Evolutionary conservation across 352 stramenopile species (phyloP), one percentile per base, ranked within the genome.

Genomic region (Halophytophthora polymorphica): DNA sequence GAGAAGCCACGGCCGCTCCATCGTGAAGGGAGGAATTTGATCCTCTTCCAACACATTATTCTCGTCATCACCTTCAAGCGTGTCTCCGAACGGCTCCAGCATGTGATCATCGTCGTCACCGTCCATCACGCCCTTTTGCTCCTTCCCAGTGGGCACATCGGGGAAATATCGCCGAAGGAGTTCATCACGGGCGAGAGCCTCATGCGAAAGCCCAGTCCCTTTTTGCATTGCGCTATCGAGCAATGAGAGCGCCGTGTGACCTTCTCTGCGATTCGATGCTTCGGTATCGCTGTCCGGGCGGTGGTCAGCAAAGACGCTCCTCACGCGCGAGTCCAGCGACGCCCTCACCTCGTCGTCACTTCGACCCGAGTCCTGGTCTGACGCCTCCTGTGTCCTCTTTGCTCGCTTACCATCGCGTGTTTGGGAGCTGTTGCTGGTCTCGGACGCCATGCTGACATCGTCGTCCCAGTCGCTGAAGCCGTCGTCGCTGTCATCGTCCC

Each of bases 121-220:
- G 35, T 18, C 17, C 31, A 54, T 45, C 34, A 54, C 19, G 19
- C 23, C 21, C 38, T 29, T 47, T 0, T 28, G 22, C 14, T n/a
- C n/a, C n/a, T n/a, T n/a, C n/a, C n/a, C n/a, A n/a, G 65, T 19
- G 12, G 14, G 23, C 12, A 64, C 55, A 37, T 59, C 48, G 6
- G 48, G 54, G 50, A 70, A 77, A 56, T 86, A 88, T 3, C 61
- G 47, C 46, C 77, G 48, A n/a, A 88, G 29, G 19, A 86, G 35
- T 4, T 66, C 60, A 34, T 83, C 62, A 17, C 51, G 55, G 34
- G 44, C 7, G 31, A 47, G 17, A 29, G 34, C 51, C 4, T 68
- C 53, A 8, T 64, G 53, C n/a, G 52, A 52, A 15, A 58, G 33
- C 17, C 66, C 42, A 1, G 18, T n/a, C 17, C n/a, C n/a, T n/a